Percentiles rank a stretch among this genome's conserved stretches.
Conservation (phyloP, 345 rosid genomes). For the Turritis glabra region DNA sequence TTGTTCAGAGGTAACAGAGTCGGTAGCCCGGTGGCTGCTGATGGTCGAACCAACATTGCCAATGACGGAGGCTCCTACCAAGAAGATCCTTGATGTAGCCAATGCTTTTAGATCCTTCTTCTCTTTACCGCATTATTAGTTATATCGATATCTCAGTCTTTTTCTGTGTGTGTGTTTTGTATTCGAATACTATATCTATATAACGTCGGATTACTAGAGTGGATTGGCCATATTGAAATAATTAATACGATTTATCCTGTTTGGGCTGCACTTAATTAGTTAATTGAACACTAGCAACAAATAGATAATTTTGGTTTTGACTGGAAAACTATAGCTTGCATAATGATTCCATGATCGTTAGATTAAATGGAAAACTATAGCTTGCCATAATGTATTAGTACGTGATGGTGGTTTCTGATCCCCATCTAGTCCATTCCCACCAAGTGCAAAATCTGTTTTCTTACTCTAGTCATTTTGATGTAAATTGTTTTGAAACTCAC, state of each 20-base stretch:
- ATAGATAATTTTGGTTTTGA: no score
- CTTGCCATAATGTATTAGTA: no score
- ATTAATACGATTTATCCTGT: background rate
- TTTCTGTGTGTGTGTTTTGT: background rate
- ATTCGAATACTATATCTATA: background rate
- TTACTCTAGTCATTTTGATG: no score
- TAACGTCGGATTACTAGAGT: background rate
- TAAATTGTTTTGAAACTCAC: no score
- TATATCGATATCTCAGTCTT: background rate
- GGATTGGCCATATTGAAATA: background rate
- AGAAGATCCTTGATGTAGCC: slow-evolving; percentile 3
- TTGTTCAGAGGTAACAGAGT: slow-evolving; percentile 34
- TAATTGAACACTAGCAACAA: no score
- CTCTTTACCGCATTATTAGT: background rate
- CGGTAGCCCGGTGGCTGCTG: slow-evolving; percentile 22
- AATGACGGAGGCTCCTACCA: background rate
- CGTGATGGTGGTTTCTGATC: no score
- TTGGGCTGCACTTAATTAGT: background rate
- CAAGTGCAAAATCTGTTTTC: no score
- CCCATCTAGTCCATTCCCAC: no score
- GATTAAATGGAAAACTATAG: no score
- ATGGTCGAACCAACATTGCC: slow-evolving; percentile 17
- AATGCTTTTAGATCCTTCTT: background rate
- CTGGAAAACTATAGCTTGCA: no score
- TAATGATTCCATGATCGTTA: no score